Conservation (phyloP, 2,329 filamentous ascomycete species). For the Cadophora malorum region DNA sequence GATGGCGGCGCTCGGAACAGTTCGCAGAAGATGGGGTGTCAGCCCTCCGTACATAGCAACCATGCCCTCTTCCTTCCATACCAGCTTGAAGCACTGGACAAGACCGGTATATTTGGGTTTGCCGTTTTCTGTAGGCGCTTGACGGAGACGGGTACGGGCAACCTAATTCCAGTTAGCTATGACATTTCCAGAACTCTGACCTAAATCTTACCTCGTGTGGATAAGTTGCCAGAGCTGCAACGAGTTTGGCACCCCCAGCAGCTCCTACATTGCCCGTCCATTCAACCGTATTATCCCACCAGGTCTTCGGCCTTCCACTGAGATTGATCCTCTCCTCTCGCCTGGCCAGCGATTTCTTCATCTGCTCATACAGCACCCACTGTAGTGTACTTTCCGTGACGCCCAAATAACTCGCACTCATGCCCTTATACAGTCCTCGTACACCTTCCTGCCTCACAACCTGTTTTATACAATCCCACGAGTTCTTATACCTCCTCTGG, state of each 20-base stretch:
- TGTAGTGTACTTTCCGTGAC: constrained; percentile 90
- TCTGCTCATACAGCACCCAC: constrained; percentile 93
- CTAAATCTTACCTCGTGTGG: constrained; percentile 77
- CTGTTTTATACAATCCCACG: constrained; percentile 84
- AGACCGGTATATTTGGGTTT: constrained; percentile 87
- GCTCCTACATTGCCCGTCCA: constrained; percentile 82
- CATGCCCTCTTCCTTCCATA: constrained; percentile 89
- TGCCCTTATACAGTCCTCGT: constrained; percentile 82
- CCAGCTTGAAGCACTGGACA: constrained; percentile 84
- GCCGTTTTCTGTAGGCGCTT: constrained; percentile 77
- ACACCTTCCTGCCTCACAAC: constrained; percentile 82
- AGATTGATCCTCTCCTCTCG: constrained; percentile 64
- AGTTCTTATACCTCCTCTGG: constrained; percentile 81
- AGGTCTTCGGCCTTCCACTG: constrained; percentile 67
- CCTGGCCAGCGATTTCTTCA: constrained; percentile 75
- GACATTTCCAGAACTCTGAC: background rate
- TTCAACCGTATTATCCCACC: constrained; percentile 76
- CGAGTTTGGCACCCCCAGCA: constrained; percentile 83
- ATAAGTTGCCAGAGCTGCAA: constrained; percentile 86
- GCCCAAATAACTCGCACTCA: constrained; percentile 90
- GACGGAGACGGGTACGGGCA: constrained; percentile 81
- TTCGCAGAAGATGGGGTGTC: constrained; percentile 88
- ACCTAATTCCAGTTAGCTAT: constrained; percentile 55
- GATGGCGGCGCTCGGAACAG: constrained; percentile 90
- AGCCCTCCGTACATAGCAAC: constrained; percentile 87